Evolutionary conservation across 2,329 filamentous ascomycete genomes (phyloP).

Genomic region (Westerdykella sp.): DNA sequence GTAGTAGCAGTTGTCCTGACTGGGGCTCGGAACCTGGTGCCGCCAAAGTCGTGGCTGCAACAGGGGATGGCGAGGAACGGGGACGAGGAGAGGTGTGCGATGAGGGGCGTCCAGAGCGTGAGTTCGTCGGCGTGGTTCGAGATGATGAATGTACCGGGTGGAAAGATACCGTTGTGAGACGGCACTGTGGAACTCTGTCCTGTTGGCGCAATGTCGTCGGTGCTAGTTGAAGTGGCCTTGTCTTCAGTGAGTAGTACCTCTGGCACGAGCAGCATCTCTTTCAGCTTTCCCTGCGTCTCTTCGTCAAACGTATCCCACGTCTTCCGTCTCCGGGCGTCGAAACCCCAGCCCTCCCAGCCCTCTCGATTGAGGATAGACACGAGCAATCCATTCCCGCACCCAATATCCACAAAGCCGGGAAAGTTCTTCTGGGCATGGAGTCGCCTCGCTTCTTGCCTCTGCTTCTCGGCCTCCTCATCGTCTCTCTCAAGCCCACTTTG

Average conservation of each 20-base stretch:
- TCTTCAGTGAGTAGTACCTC: conserved; percentile 30
- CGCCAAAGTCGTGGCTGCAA: conserved; percentile 82
- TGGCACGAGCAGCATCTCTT: conserved; percentile 58
- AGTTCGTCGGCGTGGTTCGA: conserved; percentile 97
- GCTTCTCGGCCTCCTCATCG: conserved; percentile 7
- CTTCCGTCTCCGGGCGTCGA: conserved; percentile 79
- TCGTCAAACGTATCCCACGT: conserved; percentile 71
- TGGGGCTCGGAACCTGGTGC: conserved; percentile 62
- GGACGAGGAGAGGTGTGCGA: conserved; percentile 67
- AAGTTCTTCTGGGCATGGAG: conserved; percentile 44
- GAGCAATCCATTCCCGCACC: conserved; percentile 88
- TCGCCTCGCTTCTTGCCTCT: conserved; percentile 2
- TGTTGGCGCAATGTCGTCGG: neutral
- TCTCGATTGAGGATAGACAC: conserved; percentile 75
- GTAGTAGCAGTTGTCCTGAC: too few species aligned
- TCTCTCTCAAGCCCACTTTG: conserved; percentile 1
- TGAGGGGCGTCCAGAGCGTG: conserved; percentile 88
- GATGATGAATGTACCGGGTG: conserved; percentile 76
- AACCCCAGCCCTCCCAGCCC: conserved; percentile 81
- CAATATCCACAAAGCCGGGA: conserved; percentile 90
- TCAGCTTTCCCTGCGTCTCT: conserved; percentile 45
- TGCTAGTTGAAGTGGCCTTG: neutral
- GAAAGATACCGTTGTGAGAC: conserved; percentile 60
- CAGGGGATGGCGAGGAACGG: conserved; percentile 93
- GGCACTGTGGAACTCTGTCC: conserved; percentile 1